Evolutionary conservation across 192 early-diverging fungal species (phyloP).

Genomic region (Backusella parvicylindrica): DNA sequence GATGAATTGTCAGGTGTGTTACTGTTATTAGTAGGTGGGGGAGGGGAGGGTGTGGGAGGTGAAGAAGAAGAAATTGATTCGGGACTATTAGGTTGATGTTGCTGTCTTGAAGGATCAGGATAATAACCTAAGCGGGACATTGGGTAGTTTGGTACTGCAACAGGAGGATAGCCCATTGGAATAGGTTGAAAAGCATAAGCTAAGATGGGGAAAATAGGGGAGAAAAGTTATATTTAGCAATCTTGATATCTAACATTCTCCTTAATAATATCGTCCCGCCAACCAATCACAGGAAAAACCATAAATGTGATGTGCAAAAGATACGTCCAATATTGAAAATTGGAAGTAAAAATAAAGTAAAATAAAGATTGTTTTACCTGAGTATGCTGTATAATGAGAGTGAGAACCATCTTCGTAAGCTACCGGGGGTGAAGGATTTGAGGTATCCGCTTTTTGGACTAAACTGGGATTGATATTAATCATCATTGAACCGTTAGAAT

Average conservation of each 20-base stretch:
- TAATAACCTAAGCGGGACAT: conserved; percentile 11
- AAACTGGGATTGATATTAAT: conserved; percentile 20
- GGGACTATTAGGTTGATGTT: conserved; percentile 9
- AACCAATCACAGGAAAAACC: background rate
- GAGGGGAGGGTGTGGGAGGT: background rate
- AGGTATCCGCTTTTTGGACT: background rate
- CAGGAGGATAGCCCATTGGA: conserved; percentile 18
- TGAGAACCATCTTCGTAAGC: conserved; percentile 1
- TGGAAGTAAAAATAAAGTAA: background rate
- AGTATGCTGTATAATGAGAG: conserved; percentile 7
- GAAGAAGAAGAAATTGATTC: conserved; percentile 11
- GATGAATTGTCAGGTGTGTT: background rate
- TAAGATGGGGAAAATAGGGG: background rate
- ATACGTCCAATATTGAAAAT: background rate
- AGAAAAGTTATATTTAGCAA: background rate
- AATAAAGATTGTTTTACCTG: conserved; percentile 12
- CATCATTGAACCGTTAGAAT: conserved; percentile 16
- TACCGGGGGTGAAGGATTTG: background rate
- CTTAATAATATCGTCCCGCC: conserved; percentile 2
- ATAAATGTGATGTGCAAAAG: background rate
- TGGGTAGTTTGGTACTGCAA: conserved; percentile 13
- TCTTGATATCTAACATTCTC: background rate
- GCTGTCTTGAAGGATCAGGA: background rate
- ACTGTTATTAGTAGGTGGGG: background rate
- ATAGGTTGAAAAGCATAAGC: conserved; percentile 26